Percentiles rank a stretch among this genome's conserved stretches.
These are phyloP conservation scores for Penicillium janthinellum DNA, from an alignment of 2,329 filamentous ascomycete species.

Conservation along the genomic window DNA sequence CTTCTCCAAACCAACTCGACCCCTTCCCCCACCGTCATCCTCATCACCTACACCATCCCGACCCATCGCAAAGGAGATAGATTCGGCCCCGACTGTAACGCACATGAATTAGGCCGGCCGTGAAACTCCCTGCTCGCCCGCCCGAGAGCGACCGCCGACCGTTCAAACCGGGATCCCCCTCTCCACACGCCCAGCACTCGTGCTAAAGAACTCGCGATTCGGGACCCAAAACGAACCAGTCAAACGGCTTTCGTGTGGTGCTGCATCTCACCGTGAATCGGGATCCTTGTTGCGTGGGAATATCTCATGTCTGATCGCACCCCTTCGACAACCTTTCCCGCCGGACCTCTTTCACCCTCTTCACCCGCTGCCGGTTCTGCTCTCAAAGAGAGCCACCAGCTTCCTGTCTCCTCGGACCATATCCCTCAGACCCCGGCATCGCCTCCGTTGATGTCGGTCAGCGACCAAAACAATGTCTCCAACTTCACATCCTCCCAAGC, in stretches of 20 bases:
- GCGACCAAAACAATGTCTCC: constrained; percentile 52
- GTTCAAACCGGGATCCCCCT: constrained; percentile 32
- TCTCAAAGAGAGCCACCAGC: constrained; percentile 39
- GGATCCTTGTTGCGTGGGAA: constrained; percentile 16
- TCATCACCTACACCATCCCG: constrained; percentile 17
- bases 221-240: constrained; percentile 16
- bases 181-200: constrained; percentile 24
- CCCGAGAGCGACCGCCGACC: constrained; percentile 37
- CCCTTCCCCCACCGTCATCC: constrained; percentile 18
- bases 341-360: constrained; percentile 46
- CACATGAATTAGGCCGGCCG: constrained; percentile 35
- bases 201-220: constrained; percentile 22
- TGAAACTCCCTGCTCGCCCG: constrained; percentile 37
- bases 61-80: constrained; percentile 17
- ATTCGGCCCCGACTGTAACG: constrained; percentile 33
- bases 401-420: constrained; percentile 34
- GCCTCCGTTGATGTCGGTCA: constrained; percentile 54
- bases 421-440: constrained; percentile 45
- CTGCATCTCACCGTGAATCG: constrained; percentile 12
- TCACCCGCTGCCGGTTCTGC: constrained; percentile 44
- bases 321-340: constrained; percentile 36
- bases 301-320: constrained; percentile 44
- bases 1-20: constrained; percentile 24
- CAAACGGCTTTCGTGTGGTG: constrained; percentile 19
- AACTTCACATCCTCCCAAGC: constrained; percentile 48